These are phyloP conservation scores for Omphalea diandra DNA, from an alignment of 441 rosid genomes.

Conservation along the genomic window DNA sequence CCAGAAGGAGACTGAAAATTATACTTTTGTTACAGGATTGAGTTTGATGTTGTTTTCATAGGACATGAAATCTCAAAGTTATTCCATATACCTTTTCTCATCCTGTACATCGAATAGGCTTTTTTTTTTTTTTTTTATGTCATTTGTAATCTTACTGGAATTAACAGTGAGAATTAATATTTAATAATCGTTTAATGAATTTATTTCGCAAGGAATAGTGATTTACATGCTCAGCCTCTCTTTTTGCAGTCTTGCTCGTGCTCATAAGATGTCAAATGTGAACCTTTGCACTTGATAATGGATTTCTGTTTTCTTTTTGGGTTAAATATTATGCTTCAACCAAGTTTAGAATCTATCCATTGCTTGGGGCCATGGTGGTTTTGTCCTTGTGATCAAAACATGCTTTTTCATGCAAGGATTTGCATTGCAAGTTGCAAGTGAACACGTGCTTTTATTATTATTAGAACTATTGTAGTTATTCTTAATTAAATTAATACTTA, in stretches of 20 bases:
- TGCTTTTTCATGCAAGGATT: neutral
- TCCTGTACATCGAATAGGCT: constrained; percentile 14
- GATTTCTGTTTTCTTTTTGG: too few species aligned
- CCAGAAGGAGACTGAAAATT: neutral
- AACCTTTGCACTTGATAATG: too few species aligned
- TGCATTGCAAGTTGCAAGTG: neutral
- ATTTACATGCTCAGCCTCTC: neutral
- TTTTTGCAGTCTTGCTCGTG: neutral
- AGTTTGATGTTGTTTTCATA: constrained; percentile 6
- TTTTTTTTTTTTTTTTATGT: too few species aligned
- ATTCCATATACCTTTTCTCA: neutral
- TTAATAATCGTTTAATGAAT: neutral
- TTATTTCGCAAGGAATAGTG: neutral
- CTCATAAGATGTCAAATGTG: too few species aligned
- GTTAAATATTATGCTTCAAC: too few species aligned
- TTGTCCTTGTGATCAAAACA: too few species aligned
- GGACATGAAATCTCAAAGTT: neutral
- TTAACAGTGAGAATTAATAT: neutral
- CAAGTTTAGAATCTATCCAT: neutral
- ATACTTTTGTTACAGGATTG: neutral
- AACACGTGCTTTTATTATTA: neutral
- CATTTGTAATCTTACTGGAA: neutral
- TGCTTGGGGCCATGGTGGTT: neutral
- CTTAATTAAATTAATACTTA: too few species aligned
- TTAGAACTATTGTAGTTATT: too few species aligned